A percentile compares a stretch with the other conserved stretches of the same genome.
These are phyloP conservation scores for Rhodamnia rubescens DNA, from an alignment of 345 rosid species.

Conservation along the genomic window DNA sequence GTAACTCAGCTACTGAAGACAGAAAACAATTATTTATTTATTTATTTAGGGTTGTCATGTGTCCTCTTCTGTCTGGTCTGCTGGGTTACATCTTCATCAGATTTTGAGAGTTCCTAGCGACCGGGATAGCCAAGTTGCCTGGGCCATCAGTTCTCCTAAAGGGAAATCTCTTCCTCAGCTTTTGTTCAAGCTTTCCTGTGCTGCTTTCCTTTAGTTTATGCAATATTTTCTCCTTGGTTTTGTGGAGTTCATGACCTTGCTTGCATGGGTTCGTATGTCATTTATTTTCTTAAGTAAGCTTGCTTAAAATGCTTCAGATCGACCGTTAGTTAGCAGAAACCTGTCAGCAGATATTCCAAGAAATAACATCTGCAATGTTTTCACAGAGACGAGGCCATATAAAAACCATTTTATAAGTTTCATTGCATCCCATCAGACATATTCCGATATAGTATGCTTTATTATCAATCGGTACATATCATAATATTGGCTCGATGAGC, in stretches of 20 bases:
- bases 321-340: background rate
- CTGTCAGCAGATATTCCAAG: too few species aligned
- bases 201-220: background rate
- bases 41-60: background rate
- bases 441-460: background rate
- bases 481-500: background rate
- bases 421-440: background rate
- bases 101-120: too few species aligned
- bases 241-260: background rate
- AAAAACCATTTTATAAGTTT: background rate
- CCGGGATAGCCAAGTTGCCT: too few species aligned
- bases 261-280: background rate
- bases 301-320: background rate
- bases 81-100: background rate
- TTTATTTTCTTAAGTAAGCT: background rate
- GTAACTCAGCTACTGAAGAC: too few species aligned
- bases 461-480: background rate
- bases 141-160: background rate
- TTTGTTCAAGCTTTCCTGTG: background rate
- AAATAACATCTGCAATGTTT: background rate
- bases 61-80: background rate
- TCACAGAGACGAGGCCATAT: background rate
- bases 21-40: background rate
- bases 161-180: background rate
- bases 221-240: background rate